Percentiles rank a stretch among this genome's conserved stretches.
Evolutionary conservation across 345 rosid species (phyloP).

Genomic region (Moricandia moricandioides): DNA sequence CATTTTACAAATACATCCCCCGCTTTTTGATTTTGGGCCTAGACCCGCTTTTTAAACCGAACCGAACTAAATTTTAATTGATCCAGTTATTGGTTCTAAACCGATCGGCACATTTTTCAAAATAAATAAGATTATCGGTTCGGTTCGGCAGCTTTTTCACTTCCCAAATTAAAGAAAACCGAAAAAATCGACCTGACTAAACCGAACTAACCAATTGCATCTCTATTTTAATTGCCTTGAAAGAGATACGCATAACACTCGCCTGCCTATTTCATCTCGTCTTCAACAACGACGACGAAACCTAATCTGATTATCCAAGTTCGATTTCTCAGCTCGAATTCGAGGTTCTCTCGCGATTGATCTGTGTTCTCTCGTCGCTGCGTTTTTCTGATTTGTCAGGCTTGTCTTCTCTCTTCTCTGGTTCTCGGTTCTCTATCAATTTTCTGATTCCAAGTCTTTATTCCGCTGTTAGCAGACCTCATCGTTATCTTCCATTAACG

Average conservation of each 20-base stretch:
- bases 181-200: too few species aligned
- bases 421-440: neutral
- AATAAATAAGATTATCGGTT: too few species aligned
- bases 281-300: constrained; percentile 21
- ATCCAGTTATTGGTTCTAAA: neutral
- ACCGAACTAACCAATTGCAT: neutral
- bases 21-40: neutral
- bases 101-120: too few species aligned
- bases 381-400: constrained; percentile 19
- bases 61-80: neutral
- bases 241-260: too few species aligned
- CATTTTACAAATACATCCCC: neutral
- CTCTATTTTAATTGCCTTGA: neutral
- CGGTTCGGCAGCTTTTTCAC: neutral
- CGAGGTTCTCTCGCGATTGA: constrained; percentile 1
- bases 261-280: neutral
- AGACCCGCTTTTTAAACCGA: too few species aligned
- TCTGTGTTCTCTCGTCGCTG: neutral
- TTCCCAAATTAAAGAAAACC: too few species aligned
- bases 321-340: constrained; percentile 10
- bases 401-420: constrained; percentile 26
- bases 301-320: constrained; percentile 14
- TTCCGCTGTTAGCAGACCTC: constrained; percentile 33
- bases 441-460: constrained; percentile 19
- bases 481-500: constrained; percentile 1